Base-by-base conservation (phyloP, 805 yeast species). In the Komagataella pseudopastoris region DNA sequence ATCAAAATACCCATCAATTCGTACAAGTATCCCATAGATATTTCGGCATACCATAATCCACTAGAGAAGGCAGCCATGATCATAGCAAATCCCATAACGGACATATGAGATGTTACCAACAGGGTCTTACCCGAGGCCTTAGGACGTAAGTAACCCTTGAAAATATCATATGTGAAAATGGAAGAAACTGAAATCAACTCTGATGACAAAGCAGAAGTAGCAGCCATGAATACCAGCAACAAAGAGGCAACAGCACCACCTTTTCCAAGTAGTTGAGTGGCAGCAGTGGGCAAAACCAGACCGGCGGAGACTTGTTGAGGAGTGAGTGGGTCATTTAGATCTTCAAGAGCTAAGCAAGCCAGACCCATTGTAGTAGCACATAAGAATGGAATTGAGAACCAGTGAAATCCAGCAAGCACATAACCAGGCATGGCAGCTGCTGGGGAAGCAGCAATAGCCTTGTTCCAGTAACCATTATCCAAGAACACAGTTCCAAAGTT, bases 371-470 rank as follows among this genome's bases (percentile, higher is more conserved):
- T 85, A 2, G 91, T 82, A 14, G 95, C 85, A 50, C 81, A 76
- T 52, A 86, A 75, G 72, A 83, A 83, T 48, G 96, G 96, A 56
- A 89, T 83, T 6, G 95, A 90, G 63, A 87, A 84, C 96, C 96
- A 89, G 0, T 91, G 85, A 47, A 89, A 65, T 24, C 96, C 96
- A 53, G 96, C 96, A 53, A 86, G 67, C 23, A 87, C 81, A 65
- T 89, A 89, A 20, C 96, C 96, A 6, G 93, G 91, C 57, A 88
- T 70, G 30, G 95, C 88, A 48, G 93, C 81, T 8, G 80, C 85
- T 20, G 96, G 95, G 54, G 83, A 76, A 6, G 91, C 82, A 24
- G 95, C 88, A 63, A 88, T 85, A 10, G 95, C 95, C 68, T 88
- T 88, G 68, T 85, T 85, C 81, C 89, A 87, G 68, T 88, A 88